Evolutionary conservation across 2,329 filamentous ascomycete genomes (phyloP), one percentile per base, ranked within the genome.

Genomic region (Pseudocercospora fijiensis): DNA sequence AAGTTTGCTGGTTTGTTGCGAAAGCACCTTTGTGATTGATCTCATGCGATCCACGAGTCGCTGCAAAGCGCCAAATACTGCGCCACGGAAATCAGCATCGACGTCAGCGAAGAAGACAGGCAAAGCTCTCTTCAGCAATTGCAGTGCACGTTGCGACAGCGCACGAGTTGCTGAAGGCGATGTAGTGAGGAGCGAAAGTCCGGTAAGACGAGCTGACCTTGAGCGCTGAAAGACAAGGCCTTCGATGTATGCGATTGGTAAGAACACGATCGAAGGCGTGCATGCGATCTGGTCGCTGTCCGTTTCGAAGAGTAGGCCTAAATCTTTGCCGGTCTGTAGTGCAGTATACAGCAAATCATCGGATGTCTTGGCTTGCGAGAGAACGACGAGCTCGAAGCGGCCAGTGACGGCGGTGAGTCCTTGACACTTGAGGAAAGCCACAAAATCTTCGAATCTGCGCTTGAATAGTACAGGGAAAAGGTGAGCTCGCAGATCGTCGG

Each of bases 31-130:
- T 18, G 89, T 86, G 9, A 88, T 85, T 24, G 87, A 88, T 68
- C 89, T 84, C 4, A 96, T 80, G 49, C 93, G 87, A 70, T 90
- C 88, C 63, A 93, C 86, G 75, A 98, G 86, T 70, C 88, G 88
- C 65, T 91, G 88, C 2, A 89, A 86, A 66, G 90, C 85, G 24
- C 87, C 87, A 26, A 94, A 82, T 1, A 96, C 83, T 69, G 96
- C 91, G 63, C 93, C 89, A 62, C 95, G 87, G 68, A 93, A 90
- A 71, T 94, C 92, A 5, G 94, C 88, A 74, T 97, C 92, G 0
- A 90, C 87, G 67, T 97, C 93, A 2, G 91, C 86, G 73, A 96
- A 89, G 67, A 94, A 86, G 16, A 88, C 84, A 0, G 85, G 83
- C 3, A 98, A 78, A 63, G 91, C 86, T 33, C 79, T 81, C 59